Conservation (phyloP, 2,329 filamentous ascomycete species). For the Acarospora socialis region DNA sequence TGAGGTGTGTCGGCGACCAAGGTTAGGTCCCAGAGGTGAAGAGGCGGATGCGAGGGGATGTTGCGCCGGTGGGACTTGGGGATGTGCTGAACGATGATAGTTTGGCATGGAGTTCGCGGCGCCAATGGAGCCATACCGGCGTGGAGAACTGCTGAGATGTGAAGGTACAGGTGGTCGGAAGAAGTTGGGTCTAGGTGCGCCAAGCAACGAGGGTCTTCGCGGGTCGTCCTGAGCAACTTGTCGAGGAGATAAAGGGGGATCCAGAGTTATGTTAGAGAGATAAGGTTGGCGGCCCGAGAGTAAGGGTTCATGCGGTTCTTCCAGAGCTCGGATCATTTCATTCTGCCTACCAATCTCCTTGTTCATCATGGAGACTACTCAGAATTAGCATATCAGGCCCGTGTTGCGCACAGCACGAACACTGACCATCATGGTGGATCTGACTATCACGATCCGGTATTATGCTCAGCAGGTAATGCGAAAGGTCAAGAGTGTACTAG, state of each 20-base stretch:
- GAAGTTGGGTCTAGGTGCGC: conserved; percentile 47
- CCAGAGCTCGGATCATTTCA: conserved; percentile 41
- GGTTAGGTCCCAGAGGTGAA: conserved; percentile 47
- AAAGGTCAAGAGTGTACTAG: conserved; percentile 74
- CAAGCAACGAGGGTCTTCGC: conserved; percentile 54
- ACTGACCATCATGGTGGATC: conserved; percentile 69
- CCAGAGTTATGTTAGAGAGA: conserved; percentile 46
- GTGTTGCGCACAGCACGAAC: conserved; percentile 6
- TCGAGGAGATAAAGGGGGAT: conserved; percentile 72
- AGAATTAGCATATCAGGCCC: conserved; percentile 11
- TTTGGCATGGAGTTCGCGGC: conserved; percentile 53
- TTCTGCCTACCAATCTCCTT: conserved; percentile 48
- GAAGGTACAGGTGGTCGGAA: conserved; percentile 68
- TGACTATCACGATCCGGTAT: conserved; percentile 62
- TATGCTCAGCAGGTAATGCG: conserved; percentile 57
- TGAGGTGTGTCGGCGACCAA: conserved; percentile 78
- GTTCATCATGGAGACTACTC: conserved; percentile 41
- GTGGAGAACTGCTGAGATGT: conserved; percentile 64
- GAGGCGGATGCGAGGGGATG: conserved; percentile 43
- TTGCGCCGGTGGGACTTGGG: conserved; percentile 43
- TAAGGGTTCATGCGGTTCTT: conserved; percentile 50
- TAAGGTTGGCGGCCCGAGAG: conserved; percentile 52
- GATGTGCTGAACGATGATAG: conserved; percentile 52
- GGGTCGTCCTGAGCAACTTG: conserved; percentile 77
- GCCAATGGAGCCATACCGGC: conserved; percentile 78